Base-by-base conservation (phyloP, 305 asterid genomes). In the Fraxinus nigra region DNA sequence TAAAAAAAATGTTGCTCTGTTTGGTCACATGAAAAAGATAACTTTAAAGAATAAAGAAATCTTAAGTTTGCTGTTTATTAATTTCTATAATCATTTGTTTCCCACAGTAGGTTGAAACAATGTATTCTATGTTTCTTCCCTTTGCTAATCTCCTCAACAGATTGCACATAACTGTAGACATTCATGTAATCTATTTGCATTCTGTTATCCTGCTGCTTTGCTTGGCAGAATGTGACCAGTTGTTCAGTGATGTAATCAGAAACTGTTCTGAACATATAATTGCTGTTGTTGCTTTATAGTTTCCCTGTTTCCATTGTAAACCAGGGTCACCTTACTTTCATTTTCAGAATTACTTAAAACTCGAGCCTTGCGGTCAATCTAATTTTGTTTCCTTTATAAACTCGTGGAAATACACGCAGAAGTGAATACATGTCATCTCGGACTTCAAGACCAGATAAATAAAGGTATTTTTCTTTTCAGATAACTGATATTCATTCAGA, bases 401-500 rank as follows among this genome's bases (percentile, higher is more conserved):
- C 79, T 84, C 75, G 48, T 77, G 87, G 84, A 16, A 87, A 22
- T 82, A 84, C 85, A 46, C 87, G 83, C 92, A 89, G 94, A 93
- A 94, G 98, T 95, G 91, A 85, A 78, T 81, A 87, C 93, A 16
- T 87, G 97, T 84, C 95, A 90, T 88, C 88, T 81, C 11, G 95
- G 93, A 82, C 96, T 93, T 82, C 82, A 80, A 88, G 94, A 89
- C 83, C 88, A 85, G 75, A 79, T 89, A 81, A 82, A 76, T 37
- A 80, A 83, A 93, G 97, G 98, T 94, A 72, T 91, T 56, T 38
- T 81, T 38, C 59, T 84, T 56, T 67, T 65, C 85, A 1, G n/a
- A 18, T 56, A 37, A 59, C 73, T 72, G 56, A 70, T 63, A 8
- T n/a, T 54, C 59, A 26, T 78, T 35, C 73, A 22, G 32, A 34